Evolutionary conservation across 1,139 yeast genomes (phyloP).

Genomic region (Eremothecium gossypii): DNA sequence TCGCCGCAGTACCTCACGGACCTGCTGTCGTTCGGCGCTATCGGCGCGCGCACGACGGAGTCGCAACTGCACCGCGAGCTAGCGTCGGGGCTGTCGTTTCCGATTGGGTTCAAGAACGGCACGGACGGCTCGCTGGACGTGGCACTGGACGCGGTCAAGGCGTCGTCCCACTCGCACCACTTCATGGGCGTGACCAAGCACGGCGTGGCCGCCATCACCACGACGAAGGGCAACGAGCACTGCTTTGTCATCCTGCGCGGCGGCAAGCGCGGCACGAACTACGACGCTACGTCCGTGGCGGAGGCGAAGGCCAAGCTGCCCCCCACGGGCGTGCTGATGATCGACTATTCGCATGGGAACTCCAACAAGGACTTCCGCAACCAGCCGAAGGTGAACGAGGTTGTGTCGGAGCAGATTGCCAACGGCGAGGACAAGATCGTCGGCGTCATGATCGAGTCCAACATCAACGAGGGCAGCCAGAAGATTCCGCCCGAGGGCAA

Average conservation of each 20-base stretch:
- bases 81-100: slow-evolving; percentile 95
- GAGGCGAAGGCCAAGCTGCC: slow-evolving; percentile 61
- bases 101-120: slow-evolving; percentile 96
- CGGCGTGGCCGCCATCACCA: slow-evolving; percentile 91
- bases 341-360: slow-evolving; percentile 97
- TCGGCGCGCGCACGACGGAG: slow-evolving; percentile 98
- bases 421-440: slow-evolving; percentile 70
- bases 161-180: slow-evolving; percentile 89
- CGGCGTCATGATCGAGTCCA: slow-evolving; percentile 95
- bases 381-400: slow-evolving; percentile 79
- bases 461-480: slow-evolving; percentile 89
- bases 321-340: slow-evolving; percentile 57
- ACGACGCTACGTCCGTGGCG: slow-evolving; percentile 68
- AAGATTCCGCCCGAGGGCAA: slow-evolving; percentile 69
- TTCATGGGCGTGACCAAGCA: slow-evolving; percentile 96
- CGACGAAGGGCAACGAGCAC: slow-evolving; percentile 88
- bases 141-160: slow-evolving; percentile 88
- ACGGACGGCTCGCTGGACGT: slow-evolving; percentile 93
- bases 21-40: slow-evolving; percentile 87
- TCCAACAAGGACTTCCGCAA: slow-evolving; percentile 88
- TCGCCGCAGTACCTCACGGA: slow-evolving; percentile 97
- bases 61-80: slow-evolving; percentile 95
- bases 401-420: slow-evolving; percentile 74
- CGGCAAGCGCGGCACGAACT: slow-evolving; percentile 89
- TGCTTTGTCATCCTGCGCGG: slow-evolving; percentile 91